Conservation (phyloP, 257 asterid genomes). For the Solanum etuberosum region DNA sequence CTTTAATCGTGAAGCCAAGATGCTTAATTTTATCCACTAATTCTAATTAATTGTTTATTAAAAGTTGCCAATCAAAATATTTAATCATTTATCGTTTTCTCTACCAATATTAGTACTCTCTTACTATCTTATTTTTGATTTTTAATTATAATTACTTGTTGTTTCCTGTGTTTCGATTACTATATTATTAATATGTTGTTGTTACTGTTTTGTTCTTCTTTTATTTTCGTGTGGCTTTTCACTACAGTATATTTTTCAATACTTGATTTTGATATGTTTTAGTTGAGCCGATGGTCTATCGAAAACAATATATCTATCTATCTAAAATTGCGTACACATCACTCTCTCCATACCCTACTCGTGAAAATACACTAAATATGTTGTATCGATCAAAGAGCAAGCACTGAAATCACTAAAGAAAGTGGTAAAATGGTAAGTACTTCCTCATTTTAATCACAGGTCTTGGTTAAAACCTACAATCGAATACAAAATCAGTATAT, state of each 20-base stretch:
- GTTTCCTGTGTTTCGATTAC: not conserved
- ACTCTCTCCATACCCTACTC: not conserved
- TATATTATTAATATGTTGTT: not conserved
- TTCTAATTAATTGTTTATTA: not conserved
- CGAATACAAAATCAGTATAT: accelerated
- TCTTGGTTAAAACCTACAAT: not conserved
- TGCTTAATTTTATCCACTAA: not conserved
- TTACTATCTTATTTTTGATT: not conserved
- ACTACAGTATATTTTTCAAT: not conserved
- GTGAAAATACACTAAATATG: not conserved
- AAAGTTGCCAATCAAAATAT: not conserved
- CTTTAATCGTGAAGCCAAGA: not conserved
- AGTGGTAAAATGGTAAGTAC: not conserved
- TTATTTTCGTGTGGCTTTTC: not conserved
- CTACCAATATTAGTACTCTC: not conserved
- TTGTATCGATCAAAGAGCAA: not conserved
- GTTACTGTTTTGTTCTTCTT: not conserved
- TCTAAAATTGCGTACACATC: not conserved
- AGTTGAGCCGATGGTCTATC: not conserved
- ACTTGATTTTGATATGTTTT: not conserved
- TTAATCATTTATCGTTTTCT: not conserved
- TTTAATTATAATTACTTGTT: not conserved
- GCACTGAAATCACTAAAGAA: not conserved
- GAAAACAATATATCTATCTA: not conserved
- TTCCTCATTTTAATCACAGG: not conserved